Percentiles rank a stretch among this genome's conserved stretches.
These are phyloP conservation scores for Hydnomerulius pinastri DNA, from an alignment of 768 basidiomycete species.

Conservation along the genomic window DNA sequence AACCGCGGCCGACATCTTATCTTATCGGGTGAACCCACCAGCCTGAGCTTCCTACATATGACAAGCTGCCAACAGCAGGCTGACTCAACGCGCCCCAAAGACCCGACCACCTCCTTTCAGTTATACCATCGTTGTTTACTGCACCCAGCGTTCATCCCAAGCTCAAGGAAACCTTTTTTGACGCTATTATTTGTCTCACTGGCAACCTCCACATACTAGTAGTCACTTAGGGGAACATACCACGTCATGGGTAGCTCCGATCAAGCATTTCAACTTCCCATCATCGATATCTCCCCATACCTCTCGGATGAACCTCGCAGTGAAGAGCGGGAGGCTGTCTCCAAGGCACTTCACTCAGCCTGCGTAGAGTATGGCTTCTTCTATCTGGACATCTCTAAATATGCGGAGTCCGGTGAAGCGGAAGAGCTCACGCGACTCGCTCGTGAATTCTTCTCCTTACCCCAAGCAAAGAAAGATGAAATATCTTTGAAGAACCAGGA, in stretches of 20 bases:
- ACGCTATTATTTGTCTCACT: no score
- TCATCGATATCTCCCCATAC: slow-evolving; percentile 74
- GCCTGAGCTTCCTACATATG: no score
- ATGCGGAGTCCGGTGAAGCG: slow-evolving; percentile 56
- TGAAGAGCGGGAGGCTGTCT: slow-evolving; percentile 43
- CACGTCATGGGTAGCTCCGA: slow-evolving; percentile 11
- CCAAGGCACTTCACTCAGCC: slow-evolving; percentile 66
- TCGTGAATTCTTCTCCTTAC: slow-evolving; percentile 68
- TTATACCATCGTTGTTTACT: no score
- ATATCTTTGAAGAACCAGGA: slow-evolving; percentile 72
- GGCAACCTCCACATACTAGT: no score
- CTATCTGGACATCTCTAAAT: slow-evolving; percentile 74
- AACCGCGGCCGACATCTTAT: no score
- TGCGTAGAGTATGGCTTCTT: slow-evolving; percentile 87
- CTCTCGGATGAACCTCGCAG: slow-evolving; percentile 39
- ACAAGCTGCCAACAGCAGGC: no score
- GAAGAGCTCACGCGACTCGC: slow-evolving; percentile 67
- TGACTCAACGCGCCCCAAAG: no score
- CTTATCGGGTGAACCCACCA: no score
- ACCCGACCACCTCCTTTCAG: no score
- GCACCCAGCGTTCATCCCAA: no score
- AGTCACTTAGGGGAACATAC: background rate
- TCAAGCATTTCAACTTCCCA: slow-evolving; percentile 48
- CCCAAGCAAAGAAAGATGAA: slow-evolving; percentile 77
- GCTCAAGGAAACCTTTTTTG: no score